Percentiles rank a stretch among this genome's conserved stretches.
phyloP scores from a whole-genome alignment of 768 basidiomycete species.

The Lactarius indigo region DNA sequence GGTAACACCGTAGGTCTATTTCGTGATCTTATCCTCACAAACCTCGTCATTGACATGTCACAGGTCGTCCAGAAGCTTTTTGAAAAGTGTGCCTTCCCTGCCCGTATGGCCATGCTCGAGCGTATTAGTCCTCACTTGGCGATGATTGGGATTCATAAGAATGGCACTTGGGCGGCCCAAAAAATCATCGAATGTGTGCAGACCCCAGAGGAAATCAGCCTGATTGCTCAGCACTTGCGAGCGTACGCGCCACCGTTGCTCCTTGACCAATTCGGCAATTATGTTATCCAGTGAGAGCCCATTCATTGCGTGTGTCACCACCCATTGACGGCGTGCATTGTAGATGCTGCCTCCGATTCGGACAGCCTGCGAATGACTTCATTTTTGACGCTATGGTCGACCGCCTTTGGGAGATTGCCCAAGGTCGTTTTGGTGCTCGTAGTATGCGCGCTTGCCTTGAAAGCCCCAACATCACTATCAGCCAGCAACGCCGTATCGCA shows the following conservation, averaged over 20 bases:
- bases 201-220: conserved; percentile 76
- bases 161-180: conserved; percentile 99
- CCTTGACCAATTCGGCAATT: conserved; percentile 91
- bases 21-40: background rate
- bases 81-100: conserved; percentile 74
- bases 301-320: background rate
- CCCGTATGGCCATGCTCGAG: conserved; percentile 89
- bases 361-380: conserved; percentile 86
- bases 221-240: conserved; percentile 83
- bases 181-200: conserved; percentile 97
- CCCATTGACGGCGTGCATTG: conserved; percentile 1
- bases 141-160: conserved; percentile 98
- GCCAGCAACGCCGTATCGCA: conserved; percentile 93
- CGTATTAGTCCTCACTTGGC: conserved; percentile 91
- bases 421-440: conserved; percentile 95
- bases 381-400: conserved; percentile 98
- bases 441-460: conserved; percentile 98
- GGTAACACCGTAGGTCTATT: conserved; percentile 76
- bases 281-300: conserved; percentile 79
- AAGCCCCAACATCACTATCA: conserved; percentile 78
- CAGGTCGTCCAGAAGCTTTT: conserved; percentile 97
- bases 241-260: conserved; percentile 92
- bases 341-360: conserved; percentile 89
- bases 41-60: conserved; percentile 6
- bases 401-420: conserved; percentile 97